Evolutionary conservation across 2,329 filamentous ascomycete genomes (phyloP).

Genomic region (Aspergillus pseudoviridinutans): DNA sequence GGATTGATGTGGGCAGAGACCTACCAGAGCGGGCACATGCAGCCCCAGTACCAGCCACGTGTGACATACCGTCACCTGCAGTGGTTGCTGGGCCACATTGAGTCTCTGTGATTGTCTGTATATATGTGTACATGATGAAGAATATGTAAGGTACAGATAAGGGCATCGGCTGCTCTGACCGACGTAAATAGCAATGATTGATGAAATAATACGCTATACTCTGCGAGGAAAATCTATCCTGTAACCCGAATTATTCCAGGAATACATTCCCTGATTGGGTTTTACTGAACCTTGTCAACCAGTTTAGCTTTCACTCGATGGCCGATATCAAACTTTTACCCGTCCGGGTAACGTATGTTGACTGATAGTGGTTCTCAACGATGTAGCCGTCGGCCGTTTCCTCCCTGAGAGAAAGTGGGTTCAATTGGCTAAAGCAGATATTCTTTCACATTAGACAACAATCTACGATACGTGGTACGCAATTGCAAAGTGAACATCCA

Average conservation of each 20-base stretch:
- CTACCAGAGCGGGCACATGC: conserved; percentile 35
- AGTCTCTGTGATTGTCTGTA: conserved; percentile 17
- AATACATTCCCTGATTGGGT: not conserved
- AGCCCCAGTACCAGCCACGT: conserved; percentile 63
- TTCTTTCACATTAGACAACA: too few relatives aligned
- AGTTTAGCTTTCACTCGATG: not conserved
- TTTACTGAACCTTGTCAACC: not conserved
- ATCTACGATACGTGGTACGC: too few relatives aligned
- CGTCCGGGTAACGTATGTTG: not conserved
- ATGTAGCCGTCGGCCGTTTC: too few relatives aligned
- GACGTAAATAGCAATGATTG: not conserved
- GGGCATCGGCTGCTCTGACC: not conserved
- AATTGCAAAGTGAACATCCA: not conserved
- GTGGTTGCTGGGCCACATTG: conserved; percentile 29
- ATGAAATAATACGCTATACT: not conserved
- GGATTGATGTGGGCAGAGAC: conserved; percentile 65
- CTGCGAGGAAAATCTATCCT: not conserved
- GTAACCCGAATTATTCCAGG: not conserved
- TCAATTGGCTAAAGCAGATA: too few relatives aligned
- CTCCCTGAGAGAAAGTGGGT: too few relatives aligned
- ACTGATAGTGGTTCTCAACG: too few relatives aligned
- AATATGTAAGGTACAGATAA: not conserved
- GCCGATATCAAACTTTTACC: not conserved
- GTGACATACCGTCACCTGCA: conserved; percentile 64
- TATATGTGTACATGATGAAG: not conserved